Conservation (phyloP, 1,139 yeast species). For the Candida glucosophila region DNA sequence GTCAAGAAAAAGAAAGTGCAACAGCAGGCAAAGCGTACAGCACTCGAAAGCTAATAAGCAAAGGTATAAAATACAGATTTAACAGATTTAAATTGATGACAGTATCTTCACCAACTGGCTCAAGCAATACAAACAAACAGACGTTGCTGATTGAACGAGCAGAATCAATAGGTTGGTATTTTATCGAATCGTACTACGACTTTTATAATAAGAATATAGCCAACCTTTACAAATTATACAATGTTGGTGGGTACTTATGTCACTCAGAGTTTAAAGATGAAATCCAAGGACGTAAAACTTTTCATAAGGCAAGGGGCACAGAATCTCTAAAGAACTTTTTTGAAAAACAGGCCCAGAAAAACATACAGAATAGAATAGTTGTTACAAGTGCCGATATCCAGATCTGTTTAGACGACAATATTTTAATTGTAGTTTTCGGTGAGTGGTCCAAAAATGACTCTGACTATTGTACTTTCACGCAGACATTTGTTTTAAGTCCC, state of each 20-base stretch:
- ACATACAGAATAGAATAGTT: constrained; percentile 43
- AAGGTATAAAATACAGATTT: too few species aligned
- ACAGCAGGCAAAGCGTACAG: too few species aligned
- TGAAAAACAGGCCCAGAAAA: constrained; percentile 15
- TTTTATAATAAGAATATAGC: constrained; percentile 29
- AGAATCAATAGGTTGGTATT: constrained; percentile 39
- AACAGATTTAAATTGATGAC: too few species aligned
- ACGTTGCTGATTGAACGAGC: constrained; percentile 23
- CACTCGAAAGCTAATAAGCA: too few species aligned
- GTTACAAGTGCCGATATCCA: constrained; percentile 58
- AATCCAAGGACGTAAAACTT: constrained; percentile 8
- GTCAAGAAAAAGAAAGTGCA: too few species aligned
- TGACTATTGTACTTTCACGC: constrained; percentile 52
- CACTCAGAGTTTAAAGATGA: constrained; percentile 28
- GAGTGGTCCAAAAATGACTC: constrained; percentile 49
- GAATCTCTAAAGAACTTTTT: constrained; percentile 31
- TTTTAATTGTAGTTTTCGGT: constrained; percentile 57
- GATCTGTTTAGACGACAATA: constrained; percentile 38
- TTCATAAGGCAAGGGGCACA: constrained; percentile 28
- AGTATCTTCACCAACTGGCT: too few species aligned
- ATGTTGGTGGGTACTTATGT: constrained; percentile 24
- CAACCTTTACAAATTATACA: constrained; percentile 30
- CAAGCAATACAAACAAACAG: constrained; percentile 4
- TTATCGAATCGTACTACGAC: constrained; percentile 37
- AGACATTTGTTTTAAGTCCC: constrained; percentile 55